Evolutionary conservation across 352 stramenopile species (phyloP).

Genomic region (Stramenopiles sp.): DNA sequence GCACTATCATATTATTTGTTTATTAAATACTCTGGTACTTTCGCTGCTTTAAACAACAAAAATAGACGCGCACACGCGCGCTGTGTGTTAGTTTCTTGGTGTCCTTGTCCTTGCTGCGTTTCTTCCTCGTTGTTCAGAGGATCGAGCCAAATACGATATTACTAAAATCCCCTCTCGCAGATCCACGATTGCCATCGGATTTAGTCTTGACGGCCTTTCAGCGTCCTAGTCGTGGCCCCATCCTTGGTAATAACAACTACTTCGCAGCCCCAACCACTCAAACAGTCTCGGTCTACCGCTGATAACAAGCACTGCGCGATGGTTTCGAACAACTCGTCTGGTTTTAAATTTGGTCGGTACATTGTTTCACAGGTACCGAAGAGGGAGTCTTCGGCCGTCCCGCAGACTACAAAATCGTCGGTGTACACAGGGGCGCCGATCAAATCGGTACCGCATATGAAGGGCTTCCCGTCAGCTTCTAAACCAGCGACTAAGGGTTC

Average conservation of each 20-base stretch:
- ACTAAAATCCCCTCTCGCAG: too few relatives aligned
- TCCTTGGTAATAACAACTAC: slow-evolving; percentile 43
- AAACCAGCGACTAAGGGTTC: slow-evolving; percentile 93
- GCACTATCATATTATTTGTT: too few relatives aligned
- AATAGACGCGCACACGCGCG: too few relatives aligned
- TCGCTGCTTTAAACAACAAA: too few relatives aligned
- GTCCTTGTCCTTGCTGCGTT: too few relatives aligned
- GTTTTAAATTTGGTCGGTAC: slow-evolving; percentile 68
- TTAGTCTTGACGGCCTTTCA: slow-evolving; percentile 55
- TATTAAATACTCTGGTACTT: too few relatives aligned
- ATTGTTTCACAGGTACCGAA: slow-evolving; percentile 97
- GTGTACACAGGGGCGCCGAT: slow-evolving; percentile 83
- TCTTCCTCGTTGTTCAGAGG: too few relatives aligned
- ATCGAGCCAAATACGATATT: too few relatives aligned
- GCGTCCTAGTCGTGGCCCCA: slow-evolving; percentile 36
- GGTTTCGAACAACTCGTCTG: slow-evolving; percentile 89
- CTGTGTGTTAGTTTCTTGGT: too few relatives aligned
- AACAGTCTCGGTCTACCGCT: slow-evolving; percentile 89
- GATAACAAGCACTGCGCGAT: slow-evolving; percentile 90
- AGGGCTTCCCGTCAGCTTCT: slow-evolving; percentile 77
- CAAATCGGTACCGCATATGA: slow-evolving; percentile 91
- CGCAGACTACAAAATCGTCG: slow-evolving; percentile 92
- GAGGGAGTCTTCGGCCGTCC: slow-evolving; percentile 89
- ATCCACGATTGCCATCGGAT: too few relatives aligned
- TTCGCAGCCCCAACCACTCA: slow-evolving; percentile 90